A percentile compares a stretch with the other conserved stretches of the same genome.
phyloP scores from a whole-genome alignment of 768 basidiomycete species.

The Hypholoma sublateritium region DNA sequence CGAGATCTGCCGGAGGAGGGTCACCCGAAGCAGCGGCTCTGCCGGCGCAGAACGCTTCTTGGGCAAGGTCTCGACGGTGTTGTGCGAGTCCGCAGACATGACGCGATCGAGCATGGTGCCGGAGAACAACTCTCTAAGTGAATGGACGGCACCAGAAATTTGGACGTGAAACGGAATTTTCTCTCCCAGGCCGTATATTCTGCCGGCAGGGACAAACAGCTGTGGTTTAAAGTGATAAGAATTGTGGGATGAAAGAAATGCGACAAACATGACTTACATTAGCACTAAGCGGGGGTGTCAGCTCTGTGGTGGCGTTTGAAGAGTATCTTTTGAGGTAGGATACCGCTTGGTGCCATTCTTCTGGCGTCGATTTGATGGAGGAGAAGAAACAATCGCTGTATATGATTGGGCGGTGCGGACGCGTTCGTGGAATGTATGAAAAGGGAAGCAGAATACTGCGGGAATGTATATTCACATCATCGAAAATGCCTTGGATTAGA shows the following conservation, averaged over 20 bases:
- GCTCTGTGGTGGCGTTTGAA: conserved; percentile 16
- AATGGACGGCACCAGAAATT: conserved; percentile 44
- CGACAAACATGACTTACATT: conserved; percentile 40
- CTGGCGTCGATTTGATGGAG: conserved; percentile 59
- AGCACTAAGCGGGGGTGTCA: conserved; percentile 41
- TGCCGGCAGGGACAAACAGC: conserved; percentile 61
- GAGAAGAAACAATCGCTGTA: conserved; percentile 50
- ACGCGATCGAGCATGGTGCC: conserved; percentile 22
- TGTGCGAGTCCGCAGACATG: conserved; percentile 21
- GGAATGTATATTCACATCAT: conserved; percentile 3
- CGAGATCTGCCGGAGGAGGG: conserved; percentile 49
- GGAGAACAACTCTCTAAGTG: conserved; percentile 47
- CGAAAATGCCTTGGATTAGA: neutral
- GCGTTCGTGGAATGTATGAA: conserved; percentile 50
- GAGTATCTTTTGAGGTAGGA: conserved; percentile 39
- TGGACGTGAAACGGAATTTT: conserved; percentile 68
- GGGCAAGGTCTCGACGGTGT: conserved; percentile 8
- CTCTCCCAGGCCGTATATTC: conserved; percentile 53
- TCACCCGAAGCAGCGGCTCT: conserved; percentile 42
- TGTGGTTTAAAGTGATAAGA: conserved; percentile 21
- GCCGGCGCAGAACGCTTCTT: conserved; percentile 10
- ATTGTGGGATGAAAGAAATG: neutral
- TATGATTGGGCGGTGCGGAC: conserved; percentile 55
- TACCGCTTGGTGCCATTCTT: conserved; percentile 61
- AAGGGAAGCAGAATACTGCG: conserved; percentile 49